phyloP scores from a whole-genome alignment of 139 green algal species.

The Chlamydomonas schloesseri region DNA sequence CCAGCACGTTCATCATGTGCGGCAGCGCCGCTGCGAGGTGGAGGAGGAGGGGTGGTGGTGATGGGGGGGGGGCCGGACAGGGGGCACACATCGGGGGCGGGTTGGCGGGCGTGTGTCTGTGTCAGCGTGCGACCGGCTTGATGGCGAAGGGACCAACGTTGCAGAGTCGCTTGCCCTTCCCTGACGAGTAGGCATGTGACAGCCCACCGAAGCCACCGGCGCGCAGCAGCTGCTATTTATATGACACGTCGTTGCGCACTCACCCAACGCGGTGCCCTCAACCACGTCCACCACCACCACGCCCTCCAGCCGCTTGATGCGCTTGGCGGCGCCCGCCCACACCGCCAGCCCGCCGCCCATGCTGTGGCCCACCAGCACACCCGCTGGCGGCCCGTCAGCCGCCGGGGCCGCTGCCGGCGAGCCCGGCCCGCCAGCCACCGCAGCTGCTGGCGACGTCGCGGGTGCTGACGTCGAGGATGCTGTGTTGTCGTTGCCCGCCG shows the following conservation, averaged over 20 bases:
- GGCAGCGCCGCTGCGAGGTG: conserved; percentile 76
- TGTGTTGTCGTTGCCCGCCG: no score
- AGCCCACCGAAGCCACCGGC: no score
- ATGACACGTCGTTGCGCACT: no score
- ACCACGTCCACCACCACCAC: conserved; percentile 96
- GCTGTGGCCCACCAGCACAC: conserved; percentile 87
- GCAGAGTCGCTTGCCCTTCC: no score
- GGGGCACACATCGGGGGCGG: neutral
- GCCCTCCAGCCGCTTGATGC: conserved; percentile 73
- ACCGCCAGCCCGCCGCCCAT: conserved; percentile 91
- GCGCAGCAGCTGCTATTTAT: no score
- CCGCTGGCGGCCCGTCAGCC: conserved; percentile 30
- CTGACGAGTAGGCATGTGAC: no score
- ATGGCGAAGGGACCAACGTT: no score
- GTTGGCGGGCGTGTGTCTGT: no score
- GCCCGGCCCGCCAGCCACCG: neutral
- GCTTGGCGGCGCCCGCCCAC: conserved; percentile 64
- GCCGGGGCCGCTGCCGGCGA: neutral
- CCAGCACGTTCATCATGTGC: conserved; percentile 82
- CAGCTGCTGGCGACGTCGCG: conserved; percentile 7
- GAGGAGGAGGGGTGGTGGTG: neutral
- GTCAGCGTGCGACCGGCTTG: no score
- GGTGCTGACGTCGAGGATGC: neutral
- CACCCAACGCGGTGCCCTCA: conserved; percentile 88
- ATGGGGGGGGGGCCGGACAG: neutral